Evolutionary conservation across 2,329 filamentous ascomycete species (phyloP), one percentile per base, ranked within the genome.

Genomic region (Cytospora piceae): DNA sequence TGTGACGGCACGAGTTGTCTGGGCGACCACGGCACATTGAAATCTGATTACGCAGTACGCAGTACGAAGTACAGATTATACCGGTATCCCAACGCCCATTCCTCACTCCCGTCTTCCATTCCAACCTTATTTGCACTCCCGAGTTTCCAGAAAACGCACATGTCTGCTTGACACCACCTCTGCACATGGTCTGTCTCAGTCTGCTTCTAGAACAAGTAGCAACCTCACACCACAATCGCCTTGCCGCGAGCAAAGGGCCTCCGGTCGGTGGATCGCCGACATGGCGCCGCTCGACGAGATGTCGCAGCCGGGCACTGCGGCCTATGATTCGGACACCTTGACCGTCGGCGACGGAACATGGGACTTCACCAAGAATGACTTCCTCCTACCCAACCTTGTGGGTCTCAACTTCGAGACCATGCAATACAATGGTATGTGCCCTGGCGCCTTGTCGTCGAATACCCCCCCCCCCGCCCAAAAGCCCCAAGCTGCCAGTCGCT

Each of bases 281-380:
- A 88, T 88, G 86, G 85, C 85, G 80, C 82, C 85, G 80, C 78
- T 82, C 74, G 81, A 85, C 73, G 78, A 80, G 72, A 82, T 91
- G 73, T 90, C 90, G 70, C 83, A 89, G 70, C 85, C 91, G 58
- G 91, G 91, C 74, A 87, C 87, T 77, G 89, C 87, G 74, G 86
- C 83, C 70, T 94, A 94, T 78, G 83, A 84, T 71, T 93, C 90
- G 60, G 83, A 88, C 73, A 91, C 88, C n/a, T 82, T 94, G 83
- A 83, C 81, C 63, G 91, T 94, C 20, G 91, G 91, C 69, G 92
- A 94, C 74, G 92, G 92, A 27, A 94, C 92, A 39, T 95, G 92
- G 91, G 90, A 94, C 72, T 89, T 90, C 65, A 82, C 84, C 66
- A 89, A 89, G 74, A 92, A 94, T 73, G 88, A 85, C 22, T 95